phyloP scores from a whole-genome alignment of 164 flowering plant species.

The Magnolia changhungtana region DNA sequence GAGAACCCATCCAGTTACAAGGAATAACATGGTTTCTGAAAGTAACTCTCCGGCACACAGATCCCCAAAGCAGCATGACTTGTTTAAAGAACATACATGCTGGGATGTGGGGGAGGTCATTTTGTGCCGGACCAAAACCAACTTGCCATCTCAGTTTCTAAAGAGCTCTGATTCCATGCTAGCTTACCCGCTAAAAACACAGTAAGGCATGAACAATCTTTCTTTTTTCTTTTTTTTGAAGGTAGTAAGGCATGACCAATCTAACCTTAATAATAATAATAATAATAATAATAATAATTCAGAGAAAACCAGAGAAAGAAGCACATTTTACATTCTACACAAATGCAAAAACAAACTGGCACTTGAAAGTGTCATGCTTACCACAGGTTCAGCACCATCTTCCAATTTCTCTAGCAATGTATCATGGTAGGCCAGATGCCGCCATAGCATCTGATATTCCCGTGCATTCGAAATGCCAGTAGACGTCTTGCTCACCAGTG shows the following conservation, averaged over 20 bases:
- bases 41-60: too few species aligned
- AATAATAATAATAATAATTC: too few species aligned
- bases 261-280: too few species aligned
- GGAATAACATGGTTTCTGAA: too few species aligned
- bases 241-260: too few species aligned
- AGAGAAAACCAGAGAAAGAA: too few species aligned
- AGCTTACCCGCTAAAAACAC: not conserved
- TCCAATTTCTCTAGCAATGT: constrained; percentile 42
- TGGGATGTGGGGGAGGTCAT: not conserved
- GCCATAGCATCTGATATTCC: constrained; percentile 95
- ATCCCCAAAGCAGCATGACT: too few species aligned
- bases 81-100: not conserved
- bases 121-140: not conserved
- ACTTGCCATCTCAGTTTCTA: not conserved
- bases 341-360: not conserved
- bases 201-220: too few species aligned
- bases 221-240: too few species aligned
- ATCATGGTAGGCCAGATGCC: constrained; percentile 80
- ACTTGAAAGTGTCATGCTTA: constrained; percentile 24
- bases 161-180: not conserved
- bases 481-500: constrained; percentile 56
- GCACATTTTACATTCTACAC: too few species aligned
- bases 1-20: too few species aligned
- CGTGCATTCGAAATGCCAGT: constrained; percentile 79
- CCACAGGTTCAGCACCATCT: constrained; percentile 56